These are phyloP conservation scores for Nissolia schottii DNA, from an alignment of 306 rosid species.

Conservation along the genomic window DNA sequence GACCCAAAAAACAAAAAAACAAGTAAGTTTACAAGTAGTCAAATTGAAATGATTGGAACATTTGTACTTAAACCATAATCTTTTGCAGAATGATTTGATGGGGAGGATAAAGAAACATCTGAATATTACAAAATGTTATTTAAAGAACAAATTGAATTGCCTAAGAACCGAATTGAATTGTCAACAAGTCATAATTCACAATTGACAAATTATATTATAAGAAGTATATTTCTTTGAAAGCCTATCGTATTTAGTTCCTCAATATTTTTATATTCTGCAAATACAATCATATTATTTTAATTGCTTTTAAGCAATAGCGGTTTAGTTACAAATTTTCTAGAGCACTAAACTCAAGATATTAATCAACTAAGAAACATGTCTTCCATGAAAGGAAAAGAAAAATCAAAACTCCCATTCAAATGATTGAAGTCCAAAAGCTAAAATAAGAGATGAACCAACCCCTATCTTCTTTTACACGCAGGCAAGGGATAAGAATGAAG, in stretches of 20 bases:
- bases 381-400: conserved; percentile 1
- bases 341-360: background rate
- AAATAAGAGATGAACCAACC: conserved; percentile 33
- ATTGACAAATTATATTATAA: background rate
- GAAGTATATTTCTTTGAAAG: background rate
- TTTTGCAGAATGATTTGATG: background rate
- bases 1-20: background rate
- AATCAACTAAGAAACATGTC: conserved; percentile 7
- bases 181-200: background rate
- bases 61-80: background rate
- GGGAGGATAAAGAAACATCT: background rate
- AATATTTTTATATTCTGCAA: background rate
- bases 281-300: background rate
- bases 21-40: background rate
- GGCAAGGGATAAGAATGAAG: conserved; percentile 54
- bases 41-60: background rate
- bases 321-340: background rate
- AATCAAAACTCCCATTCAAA: conserved; percentile 16
- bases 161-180: background rate
- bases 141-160: background rate
- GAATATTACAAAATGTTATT: background rate
- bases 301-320: background rate
- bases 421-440: conserved; percentile 25
- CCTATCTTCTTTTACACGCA: conserved; percentile 44
- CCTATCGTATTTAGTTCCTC: background rate